Conservation (phyloP, 768 basidiomycete species). For the Coprinellus aureogranulatus region DNA sequence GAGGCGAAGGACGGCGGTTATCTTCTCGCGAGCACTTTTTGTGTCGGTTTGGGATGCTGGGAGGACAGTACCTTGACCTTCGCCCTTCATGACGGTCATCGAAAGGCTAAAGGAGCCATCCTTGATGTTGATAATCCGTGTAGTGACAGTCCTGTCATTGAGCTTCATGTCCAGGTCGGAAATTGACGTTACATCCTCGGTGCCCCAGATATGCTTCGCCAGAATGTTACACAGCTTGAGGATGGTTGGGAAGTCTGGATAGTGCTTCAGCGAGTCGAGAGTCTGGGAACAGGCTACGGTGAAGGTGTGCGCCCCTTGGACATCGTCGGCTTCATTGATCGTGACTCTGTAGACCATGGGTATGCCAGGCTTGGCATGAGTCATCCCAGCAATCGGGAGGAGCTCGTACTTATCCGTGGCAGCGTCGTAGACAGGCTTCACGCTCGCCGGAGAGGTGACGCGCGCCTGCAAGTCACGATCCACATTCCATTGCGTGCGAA, state of each 20-base stretch:
- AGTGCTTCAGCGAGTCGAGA: not conserved
- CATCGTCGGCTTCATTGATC: not conserved
- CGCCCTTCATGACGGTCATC: slow-evolving; percentile 1
- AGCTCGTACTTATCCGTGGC: not conserved
- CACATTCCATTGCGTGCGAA: not conserved
- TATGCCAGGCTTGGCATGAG: not conserved
- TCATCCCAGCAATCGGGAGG: not conserved
- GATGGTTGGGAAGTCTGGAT: not conserved
- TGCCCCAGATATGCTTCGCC: not conserved
- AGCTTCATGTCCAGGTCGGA: not conserved
- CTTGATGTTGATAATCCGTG: not conserved
- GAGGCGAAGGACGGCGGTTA: not conserved
- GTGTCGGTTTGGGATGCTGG: not conserved
- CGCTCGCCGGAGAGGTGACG: not conserved
- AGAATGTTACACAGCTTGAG: not conserved
- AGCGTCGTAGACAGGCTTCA: not conserved
- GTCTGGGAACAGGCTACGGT: not conserved
- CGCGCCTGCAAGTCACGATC: not conserved
- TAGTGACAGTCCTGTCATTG: not conserved
- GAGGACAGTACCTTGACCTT: not conserved
- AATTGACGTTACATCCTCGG: not conserved
- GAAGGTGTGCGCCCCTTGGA: not conserved
- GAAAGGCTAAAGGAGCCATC: slow-evolving; percentile 5
- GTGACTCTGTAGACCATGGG: not conserved
- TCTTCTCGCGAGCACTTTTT: not conserved